phyloP scores from a whole-genome alignment of 1,284 basidiomycete genomes.

The Leccinum solheimii region DNA sequence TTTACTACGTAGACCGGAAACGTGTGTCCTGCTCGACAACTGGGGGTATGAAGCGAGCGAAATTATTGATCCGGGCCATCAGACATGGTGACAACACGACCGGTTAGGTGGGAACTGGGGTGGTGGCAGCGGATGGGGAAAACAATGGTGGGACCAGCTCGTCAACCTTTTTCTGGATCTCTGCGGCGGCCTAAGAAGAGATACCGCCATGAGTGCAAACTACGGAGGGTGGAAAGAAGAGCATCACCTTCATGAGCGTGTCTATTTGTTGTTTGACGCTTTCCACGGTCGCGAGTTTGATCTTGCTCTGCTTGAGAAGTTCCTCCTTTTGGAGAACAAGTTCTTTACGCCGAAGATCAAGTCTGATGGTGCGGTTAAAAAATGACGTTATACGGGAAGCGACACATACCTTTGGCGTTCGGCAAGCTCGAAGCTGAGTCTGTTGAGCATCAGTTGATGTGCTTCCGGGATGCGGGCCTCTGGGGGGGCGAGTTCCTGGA shows the following conservation, averaged over 20 bases:
- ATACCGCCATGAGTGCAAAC: slow-evolving; percentile 17
- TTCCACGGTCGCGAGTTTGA: slow-evolving; percentile 65
- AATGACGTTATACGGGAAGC: slow-evolving; percentile 8
- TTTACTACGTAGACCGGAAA: slow-evolving; percentile 5
- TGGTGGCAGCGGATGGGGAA: slow-evolving; percentile 28
- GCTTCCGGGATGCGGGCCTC: slow-evolving; percentile 64
- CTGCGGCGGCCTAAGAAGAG: slow-evolving; percentile 55
- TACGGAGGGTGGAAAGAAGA: slow-evolving; percentile 8
- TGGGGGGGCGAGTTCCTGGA: slow-evolving; percentile 61
- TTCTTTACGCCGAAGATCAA: slow-evolving; percentile 66
- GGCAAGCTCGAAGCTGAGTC: slow-evolving; percentile 76
- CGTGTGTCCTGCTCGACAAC: slow-evolving; percentile 9
- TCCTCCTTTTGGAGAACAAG: slow-evolving; percentile 68
- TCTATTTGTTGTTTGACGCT: slow-evolving; percentile 74
- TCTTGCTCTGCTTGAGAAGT: slow-evolving; percentile 69
- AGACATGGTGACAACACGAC: neutral
- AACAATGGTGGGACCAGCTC: slow-evolving; percentile 55
- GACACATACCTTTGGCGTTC: slow-evolving; percentile 70
- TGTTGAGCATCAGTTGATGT: slow-evolving; percentile 80
- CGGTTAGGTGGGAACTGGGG: slow-evolving; percentile 25
- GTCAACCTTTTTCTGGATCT: slow-evolving; percentile 72
- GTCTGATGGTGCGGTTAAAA: slow-evolving; percentile 39
- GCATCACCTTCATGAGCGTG: slow-evolving; percentile 63
- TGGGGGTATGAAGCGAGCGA: slow-evolving; percentile 3
- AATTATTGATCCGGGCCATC: neutral